phyloP scores from a whole-genome alignment of 2,329 filamentous ascomycete species.

The Trichocomaceae sp. region DNA sequence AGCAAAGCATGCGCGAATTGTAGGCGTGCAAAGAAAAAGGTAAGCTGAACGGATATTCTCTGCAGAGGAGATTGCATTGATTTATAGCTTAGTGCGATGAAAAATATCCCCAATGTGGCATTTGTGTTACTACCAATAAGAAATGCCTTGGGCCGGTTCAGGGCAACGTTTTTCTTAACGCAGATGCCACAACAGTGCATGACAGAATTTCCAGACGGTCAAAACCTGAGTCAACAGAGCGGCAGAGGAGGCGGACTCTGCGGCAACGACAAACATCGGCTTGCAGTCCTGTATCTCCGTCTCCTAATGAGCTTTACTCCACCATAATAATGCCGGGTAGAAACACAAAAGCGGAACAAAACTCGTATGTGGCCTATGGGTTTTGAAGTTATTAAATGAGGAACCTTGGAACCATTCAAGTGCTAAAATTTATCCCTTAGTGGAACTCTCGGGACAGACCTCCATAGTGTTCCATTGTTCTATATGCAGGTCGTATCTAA shows the following conservation, averaged over 20 bases:
- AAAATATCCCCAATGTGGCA: slow-evolving; percentile 7
- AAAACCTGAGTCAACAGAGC: not conserved
- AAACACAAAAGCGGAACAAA: not conserved
- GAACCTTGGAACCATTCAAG: not conserved
- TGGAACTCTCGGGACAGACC: not conserved
- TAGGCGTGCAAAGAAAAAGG: slow-evolving; percentile 8
- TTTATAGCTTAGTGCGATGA: slow-evolving; percentile 6
- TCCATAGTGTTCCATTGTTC: slow-evolving; percentile 4
- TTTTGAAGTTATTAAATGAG: not conserved
- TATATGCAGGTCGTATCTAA: slow-evolving; percentile 8
- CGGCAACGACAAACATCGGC: too few species aligned
- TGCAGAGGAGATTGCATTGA: not conserved
- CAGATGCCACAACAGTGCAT: not conserved
- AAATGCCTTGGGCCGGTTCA: slow-evolving; percentile 5
- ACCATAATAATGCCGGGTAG: not conserved
- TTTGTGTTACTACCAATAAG: slow-evolving; percentile 3
- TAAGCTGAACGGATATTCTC: not conserved
- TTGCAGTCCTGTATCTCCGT: not conserved
- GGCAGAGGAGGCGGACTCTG: not conserved
- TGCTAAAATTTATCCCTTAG: not conserved
- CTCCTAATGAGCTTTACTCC: not conserved
- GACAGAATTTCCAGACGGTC: not conserved
- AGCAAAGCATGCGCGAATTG: slow-evolving; percentile 9
- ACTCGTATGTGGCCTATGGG: not conserved
- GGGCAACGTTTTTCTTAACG: slow-evolving; percentile 7